phyloP scores from a whole-genome alignment of 805 yeast species.

The Tetrapisispora nanseiensis region DNA sequence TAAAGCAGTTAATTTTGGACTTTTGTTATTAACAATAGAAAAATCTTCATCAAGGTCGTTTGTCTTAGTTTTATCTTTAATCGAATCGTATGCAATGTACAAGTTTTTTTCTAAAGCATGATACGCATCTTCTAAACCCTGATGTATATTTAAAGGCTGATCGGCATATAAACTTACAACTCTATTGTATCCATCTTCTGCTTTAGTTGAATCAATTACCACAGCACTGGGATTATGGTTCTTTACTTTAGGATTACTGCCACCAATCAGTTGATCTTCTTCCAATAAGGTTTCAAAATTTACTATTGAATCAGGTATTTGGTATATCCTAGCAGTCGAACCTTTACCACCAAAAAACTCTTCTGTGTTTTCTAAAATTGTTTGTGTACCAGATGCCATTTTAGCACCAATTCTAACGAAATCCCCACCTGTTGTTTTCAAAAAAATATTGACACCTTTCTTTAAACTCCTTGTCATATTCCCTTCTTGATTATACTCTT shows the following conservation, averaged over 20 bases:
- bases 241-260: constrained; percentile 25
- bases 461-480: constrained; percentile 58
- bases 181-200: constrained; percentile 23
- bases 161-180: constrained; percentile 68
- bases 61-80: constrained; percentile 30
- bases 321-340: constrained; percentile 34
- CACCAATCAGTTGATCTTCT: constrained; percentile 30
- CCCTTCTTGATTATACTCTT: constrained; percentile 68
- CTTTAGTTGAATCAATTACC: constrained; percentile 17
- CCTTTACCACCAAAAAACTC: constrained; percentile 71
- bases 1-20: constrained; percentile 54
- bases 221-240: constrained; percentile 23
- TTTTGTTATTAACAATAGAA: constrained; percentile 27
- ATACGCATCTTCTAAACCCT: constrained; percentile 72
- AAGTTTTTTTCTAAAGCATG: constrained; percentile 60
- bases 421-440: constrained; percentile 72
- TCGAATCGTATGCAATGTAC: constrained; percentile 51
- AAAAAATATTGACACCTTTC: constrained; percentile 64
- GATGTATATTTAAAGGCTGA: constrained; percentile 63
- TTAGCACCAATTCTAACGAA: constrained; percentile 73
- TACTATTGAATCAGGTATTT: constrained; percentile 7
- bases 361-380: constrained; percentile 69
- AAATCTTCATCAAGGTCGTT: neutral
- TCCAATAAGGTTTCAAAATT: constrained; percentile 22
- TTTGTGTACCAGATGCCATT: constrained; percentile 81